Conservation (phyloP, 345 rosid species). For the Arabis alpina region DNA sequence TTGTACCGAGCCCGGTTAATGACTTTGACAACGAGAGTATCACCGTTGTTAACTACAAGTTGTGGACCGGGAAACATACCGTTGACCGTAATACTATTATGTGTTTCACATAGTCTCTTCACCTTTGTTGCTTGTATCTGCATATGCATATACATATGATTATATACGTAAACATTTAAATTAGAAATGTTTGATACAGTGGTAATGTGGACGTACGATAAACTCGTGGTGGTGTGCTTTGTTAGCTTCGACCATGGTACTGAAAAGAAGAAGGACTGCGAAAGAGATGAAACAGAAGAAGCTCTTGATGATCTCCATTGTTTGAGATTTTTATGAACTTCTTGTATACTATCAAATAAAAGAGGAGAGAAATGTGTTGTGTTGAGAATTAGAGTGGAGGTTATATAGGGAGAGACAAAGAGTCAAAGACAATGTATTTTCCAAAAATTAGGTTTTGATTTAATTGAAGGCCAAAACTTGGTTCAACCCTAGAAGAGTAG, state of each 20-base stretch:
- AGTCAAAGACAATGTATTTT: not conserved
- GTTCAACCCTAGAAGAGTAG: conserved; percentile 41
- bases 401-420: conserved; percentile 36
- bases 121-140: conserved; percentile 88
- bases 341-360: too few species aligned
- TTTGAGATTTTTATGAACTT: not conserved
- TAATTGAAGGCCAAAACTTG: conserved; percentile 44
- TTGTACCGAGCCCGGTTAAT: conserved; percentile 74
- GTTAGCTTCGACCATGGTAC: conserved; percentile 48
- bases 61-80: conserved; percentile 97
- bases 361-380: conserved; percentile 21
- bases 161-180: not conserved
- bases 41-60: conserved; percentile 76
- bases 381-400: conserved; percentile 24
- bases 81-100: conserved; percentile 75
- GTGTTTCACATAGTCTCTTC: conserved; percentile 93
- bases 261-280: conserved; percentile 47
- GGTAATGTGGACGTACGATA: conserved; percentile 53
- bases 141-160: not conserved
- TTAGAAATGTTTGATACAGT: not conserved
- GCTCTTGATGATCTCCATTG: conserved; percentile 37
- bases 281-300: conserved; percentile 37
- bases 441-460: conserved; percentile 43
- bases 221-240: conserved; percentile 71
- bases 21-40: conserved; percentile 72